phyloP scores from a whole-genome alignment of 2,329 filamentous ascomycete genomes.

The Colletotrichum nymphaeae region DNA sequence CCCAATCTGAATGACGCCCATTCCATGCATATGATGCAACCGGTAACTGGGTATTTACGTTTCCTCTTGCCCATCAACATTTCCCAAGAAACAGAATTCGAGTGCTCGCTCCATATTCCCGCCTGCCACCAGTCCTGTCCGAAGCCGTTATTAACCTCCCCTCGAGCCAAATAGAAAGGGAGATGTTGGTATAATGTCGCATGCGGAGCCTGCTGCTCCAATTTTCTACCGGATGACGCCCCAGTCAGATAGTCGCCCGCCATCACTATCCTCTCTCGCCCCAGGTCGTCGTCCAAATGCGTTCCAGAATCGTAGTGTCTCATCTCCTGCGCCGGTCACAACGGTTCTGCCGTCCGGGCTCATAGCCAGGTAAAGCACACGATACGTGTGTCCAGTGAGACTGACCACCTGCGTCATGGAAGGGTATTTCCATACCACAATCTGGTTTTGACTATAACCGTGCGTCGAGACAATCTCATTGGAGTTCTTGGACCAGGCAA shows the following conservation, averaged over 20 bases:
- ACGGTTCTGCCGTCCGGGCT: conserved; percentile 94
- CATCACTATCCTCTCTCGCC: conserved; percentile 74
- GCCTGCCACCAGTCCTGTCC: background rate
- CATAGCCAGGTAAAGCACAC: conserved; percentile 96
- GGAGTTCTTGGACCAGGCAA: conserved; percentile 97
- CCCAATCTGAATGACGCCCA: conserved; percentile 24
- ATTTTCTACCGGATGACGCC: conserved; percentile 77
- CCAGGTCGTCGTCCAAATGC: conserved; percentile 88
- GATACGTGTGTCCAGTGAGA: conserved; percentile 94
- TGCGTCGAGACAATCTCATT: conserved; percentile 98
- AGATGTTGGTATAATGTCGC: conserved; percentile 3
- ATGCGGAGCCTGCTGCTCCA: background rate
- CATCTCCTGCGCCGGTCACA: conserved; percentile 95
- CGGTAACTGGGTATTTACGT: conserved; percentile 32
- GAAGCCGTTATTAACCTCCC: conserved; percentile 3
- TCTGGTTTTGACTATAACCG: conserved; percentile 97
- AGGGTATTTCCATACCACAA: conserved; percentile 99
- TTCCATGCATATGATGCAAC: conserved; percentile 33
- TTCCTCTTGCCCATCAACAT: conserved; percentile 11
- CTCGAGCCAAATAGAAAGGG: background rate
- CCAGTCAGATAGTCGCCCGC: conserved; percentile 79
- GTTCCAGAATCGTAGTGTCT: conserved; percentile 97
- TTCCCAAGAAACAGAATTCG: conserved; percentile 4
- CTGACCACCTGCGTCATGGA: conserved; percentile 97
- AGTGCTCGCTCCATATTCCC: conserved; percentile 14